Base-by-base conservation (phyloP, 1,284 basidiomycete species). In the Peniophora sp. region DNA sequence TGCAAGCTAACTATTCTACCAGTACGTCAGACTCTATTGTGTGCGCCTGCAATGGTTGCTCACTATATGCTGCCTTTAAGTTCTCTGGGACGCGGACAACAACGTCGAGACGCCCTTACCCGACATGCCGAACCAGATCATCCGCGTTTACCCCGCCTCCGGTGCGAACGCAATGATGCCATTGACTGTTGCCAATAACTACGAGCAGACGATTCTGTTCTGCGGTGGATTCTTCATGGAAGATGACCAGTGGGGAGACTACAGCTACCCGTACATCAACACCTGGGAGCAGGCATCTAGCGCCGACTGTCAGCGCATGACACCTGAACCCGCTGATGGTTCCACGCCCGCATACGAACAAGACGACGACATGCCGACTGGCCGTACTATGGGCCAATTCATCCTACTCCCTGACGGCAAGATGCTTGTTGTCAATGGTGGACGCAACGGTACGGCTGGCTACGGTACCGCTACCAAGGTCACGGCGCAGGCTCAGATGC, bases 101-200 rank as follows among this genome's bases (percentile, higher is more conserved):
- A 85, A 85, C 63, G 59, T 69, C 32, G 89, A 92, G 65, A 82
- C 71, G 0, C 58, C 64, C 5, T 69, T 84, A 2, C 82, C 80
- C 2, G 63, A 72, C 56, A 85, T 85, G 83, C 83, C 83, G 1
- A 66, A 65, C 17, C 63, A 75, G 50, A 81, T 92, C 49, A 78
- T 81, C 43, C 85, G 92, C 51, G 90, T 94, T 32, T 97, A 97
- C 71, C 94, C 94, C 38, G 94, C 89, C 0, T 95, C 92, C 1
- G 94, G 85, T 50, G 94, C 88, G 14, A 83, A 81, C 1, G 89
- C 87, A 49, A 92, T 97, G 91, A 72, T 96, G 16, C 94, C 94
- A 1, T 73, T 97, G 27, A 93, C 90, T 0, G 89, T 90, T 2
- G 83, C 77, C 50, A 96, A 96, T 75, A 85, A 90, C 68, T 97